Conservation (phyloP, 2,329 filamentous ascomycete species). For the Penicillium sp. region DNA sequence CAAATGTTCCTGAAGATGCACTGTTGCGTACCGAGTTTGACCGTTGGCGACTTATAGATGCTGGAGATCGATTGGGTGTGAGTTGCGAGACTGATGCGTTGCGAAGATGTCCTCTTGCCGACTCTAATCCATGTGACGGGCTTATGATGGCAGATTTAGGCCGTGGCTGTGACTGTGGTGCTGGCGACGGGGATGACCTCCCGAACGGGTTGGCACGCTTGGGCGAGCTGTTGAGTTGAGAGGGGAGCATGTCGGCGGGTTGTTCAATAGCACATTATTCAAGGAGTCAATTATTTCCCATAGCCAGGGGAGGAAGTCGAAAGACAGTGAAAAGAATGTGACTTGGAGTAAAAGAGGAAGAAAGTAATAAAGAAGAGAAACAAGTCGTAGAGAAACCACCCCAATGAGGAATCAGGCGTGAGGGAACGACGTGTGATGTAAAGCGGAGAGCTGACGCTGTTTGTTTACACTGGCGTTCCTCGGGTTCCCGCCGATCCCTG, state of each 20-base stretch:
- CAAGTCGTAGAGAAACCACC: constrained; percentile 6
- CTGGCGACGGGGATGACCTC: constrained; percentile 67
- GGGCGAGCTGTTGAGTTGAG: constrained; percentile 65
- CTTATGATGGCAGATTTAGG: constrained; percentile 78
- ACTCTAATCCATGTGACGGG: constrained; percentile 53
- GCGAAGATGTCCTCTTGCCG: constrained; percentile 62
- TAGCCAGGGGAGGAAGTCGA: constrained; percentile 16
- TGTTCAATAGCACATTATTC: constrained; percentile 38
- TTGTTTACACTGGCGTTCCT: constrained; percentile 46
- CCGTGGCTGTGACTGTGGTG: constrained; percentile 52
- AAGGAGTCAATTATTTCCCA: constrained; percentile 22
- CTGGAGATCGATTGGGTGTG: constrained; percentile 48
- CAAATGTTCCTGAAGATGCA: constrained; percentile 79
- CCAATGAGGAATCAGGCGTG: constrained; percentile 16
- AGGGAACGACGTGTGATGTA: constrained; percentile 14
- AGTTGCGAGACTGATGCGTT: constrained; percentile 70
- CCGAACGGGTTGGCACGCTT: constrained; percentile 82
- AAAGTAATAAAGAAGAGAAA: constrained; percentile 9
- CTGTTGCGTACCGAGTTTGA: constrained; percentile 68
- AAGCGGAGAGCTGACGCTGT: constrained; percentile 32
- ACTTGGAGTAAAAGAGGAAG: not conserved
- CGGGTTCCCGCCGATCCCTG: constrained; percentile 38
- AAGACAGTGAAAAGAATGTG: not conserved
- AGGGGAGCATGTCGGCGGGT: constrained; percentile 53
- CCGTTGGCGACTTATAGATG: constrained; percentile 48